Base-by-base conservation (phyloP, 2,329 filamentous ascomycete genomes). In the Byssothecium circinans region DNA sequence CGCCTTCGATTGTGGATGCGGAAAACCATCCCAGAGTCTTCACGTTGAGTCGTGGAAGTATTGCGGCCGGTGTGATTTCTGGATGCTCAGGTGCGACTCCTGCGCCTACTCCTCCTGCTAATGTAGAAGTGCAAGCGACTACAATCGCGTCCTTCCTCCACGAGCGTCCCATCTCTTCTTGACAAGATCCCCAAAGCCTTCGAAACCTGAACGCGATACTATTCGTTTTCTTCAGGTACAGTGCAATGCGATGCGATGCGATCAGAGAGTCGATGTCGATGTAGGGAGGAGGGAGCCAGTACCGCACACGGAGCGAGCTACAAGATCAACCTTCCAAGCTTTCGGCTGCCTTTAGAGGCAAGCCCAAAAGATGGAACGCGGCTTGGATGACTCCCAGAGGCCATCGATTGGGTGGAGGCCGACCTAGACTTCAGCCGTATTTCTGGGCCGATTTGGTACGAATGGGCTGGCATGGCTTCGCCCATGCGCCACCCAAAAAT, bases 11-110 rank as follows among this genome's bases (percentile, higher is more conserved):
- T 22, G 44, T 45, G 25, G 41, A 25, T 29, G 40, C 40, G 23
- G 50, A 52, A n/a, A 42, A 49, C 50, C 50, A 52, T 30, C 42
- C 45, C 25, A 52, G 34, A 12, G 43, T 52, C 18, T 38, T 22
- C 3, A 27, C 15, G 29, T 41, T 27, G 8, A 19, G 36, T 37
- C 50, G 35, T 27, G 43, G 50, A 14, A 49, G 29, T 19, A 49
- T 25, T 10, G 50, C 46, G 15, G 41, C 43, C 4, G 50, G 45
- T 25, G 43, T 45, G 19, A 45, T 34, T 18, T 32, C 23, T 1
- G 41, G 41, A 14, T 23, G 14, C 8, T 15, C 30, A n/a, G 6
- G 29, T n/a, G 29, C 29, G 12, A 32, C 29, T 32, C 29, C 14
- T 14, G 29, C 29, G 12, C 29, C 6, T 32, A 32, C 29, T 8